Conservation (phyloP, 129 eudicot genomes). For the Chrysanthemum makinoi region DNA sequence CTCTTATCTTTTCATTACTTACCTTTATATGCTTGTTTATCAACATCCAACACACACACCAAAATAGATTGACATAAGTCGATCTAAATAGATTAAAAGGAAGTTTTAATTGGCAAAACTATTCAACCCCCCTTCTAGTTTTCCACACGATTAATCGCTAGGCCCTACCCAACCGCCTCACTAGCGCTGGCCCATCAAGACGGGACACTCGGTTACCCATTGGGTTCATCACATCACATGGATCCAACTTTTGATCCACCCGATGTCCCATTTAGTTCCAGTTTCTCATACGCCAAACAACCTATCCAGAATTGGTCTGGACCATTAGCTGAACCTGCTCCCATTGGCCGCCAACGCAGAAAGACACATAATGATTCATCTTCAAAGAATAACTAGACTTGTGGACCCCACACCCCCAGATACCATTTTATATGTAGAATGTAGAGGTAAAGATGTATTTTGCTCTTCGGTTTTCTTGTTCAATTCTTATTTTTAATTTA, state of each 20-base stretch:
- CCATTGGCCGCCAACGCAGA: constrained; percentile 55
- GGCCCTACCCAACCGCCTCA: no score
- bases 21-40: no score
- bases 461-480: constrained; percentile 30
- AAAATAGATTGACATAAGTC: no score
- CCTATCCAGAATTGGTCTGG: constrained; percentile 93
- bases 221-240: constrained; percentile 78
- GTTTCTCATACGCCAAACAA: constrained; percentile 63
- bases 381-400: constrained; percentile 38
- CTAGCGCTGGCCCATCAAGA: no score
- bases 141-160: no score
- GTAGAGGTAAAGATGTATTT: constrained; percentile 47
- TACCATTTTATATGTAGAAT: constrained; percentile 38
- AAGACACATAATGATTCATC: constrained; percentile 41
- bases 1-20: no score
- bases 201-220: constrained; percentile 70
- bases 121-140: no score
- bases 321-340: constrained; percentile 67
- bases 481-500: constrained; percentile 27
- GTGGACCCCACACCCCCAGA: constrained; percentile 33
- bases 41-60: no score
- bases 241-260: constrained; percentile 68
- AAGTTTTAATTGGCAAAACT: no score
- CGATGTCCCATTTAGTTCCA: constrained; percentile 65
- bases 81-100: no score